phyloP scores from a whole-genome alignment of 1,284 basidiomycete genomes.

The Leccinum fallax region DNA sequence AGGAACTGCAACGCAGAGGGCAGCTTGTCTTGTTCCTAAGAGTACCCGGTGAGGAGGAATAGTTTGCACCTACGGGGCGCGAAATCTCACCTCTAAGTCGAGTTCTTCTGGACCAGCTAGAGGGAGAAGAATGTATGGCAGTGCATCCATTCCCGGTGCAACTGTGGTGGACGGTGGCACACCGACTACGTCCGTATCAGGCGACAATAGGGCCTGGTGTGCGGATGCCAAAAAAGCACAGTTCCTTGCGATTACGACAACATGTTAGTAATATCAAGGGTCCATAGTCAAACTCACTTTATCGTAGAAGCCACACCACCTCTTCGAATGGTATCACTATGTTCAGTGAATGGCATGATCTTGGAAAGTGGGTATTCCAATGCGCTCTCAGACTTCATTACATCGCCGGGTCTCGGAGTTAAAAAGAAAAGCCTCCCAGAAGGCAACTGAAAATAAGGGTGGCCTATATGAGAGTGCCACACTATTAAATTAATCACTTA shows the following conservation, averaged over 20 bases:
- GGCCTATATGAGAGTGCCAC: neutral
- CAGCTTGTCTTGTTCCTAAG: conserved; percentile 86
- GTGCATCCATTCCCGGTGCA: conserved; percentile 80
- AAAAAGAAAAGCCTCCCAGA: conserved; percentile 74
- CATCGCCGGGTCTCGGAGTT: conserved; percentile 52
- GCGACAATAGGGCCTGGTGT: conserved; percentile 69
- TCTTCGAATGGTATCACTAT: conserved; percentile 81
- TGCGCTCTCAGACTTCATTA: conserved; percentile 41
- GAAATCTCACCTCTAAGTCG: conserved; percentile 72
- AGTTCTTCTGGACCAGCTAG: conserved; percentile 95
- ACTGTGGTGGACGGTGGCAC: conserved; percentile 56
- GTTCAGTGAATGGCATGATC: conserved; percentile 86
- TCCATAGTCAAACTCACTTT: conserved; percentile 58
- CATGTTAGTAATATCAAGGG: conserved; percentile 10
- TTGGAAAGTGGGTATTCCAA: conserved; percentile 82
- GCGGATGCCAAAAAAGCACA: conserved; percentile 71
- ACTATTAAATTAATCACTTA: conserved; percentile 39
- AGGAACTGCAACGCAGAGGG: conserved; percentile 88
- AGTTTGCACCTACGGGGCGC: neutral
- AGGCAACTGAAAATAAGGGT: conserved; percentile 49
- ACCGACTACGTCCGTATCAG: conserved; percentile 52
- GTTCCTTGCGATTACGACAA: conserved; percentile 53
- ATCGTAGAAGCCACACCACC: conserved; percentile 85
- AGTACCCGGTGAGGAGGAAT: conserved; percentile 1
- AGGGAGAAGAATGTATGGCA: conserved; percentile 86